These are phyloP conservation scores for Trametes cingulata DNA, from an alignment of 768 basidiomycete species.

Conservation along the genomic window DNA sequence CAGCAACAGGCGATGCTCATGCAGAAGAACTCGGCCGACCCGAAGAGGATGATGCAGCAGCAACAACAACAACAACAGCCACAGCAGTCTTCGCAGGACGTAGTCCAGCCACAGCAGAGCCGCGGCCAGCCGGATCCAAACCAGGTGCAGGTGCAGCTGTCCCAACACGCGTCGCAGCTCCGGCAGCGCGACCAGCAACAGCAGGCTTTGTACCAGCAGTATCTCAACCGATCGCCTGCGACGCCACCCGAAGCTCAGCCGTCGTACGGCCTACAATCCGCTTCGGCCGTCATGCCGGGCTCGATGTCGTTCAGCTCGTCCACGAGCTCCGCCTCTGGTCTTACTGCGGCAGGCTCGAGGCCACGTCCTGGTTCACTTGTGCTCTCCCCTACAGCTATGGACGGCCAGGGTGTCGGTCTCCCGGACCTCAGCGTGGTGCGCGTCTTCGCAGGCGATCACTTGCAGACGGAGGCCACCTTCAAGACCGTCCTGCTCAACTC, in stretches of 20 bases:
- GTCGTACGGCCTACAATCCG: slow-evolving; percentile 76
- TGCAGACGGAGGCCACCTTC: slow-evolving; percentile 96
- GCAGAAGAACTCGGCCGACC: slow-evolving; percentile 37
- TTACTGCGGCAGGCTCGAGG: slow-evolving; percentile 42
- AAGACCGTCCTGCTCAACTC: slow-evolving; percentile 94
- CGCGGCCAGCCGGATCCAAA: slow-evolving; percentile 29
- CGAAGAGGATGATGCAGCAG: slow-evolving; percentile 8
- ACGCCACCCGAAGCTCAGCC: slow-evolving; percentile 74
- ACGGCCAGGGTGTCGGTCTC: slow-evolving; percentile 61
- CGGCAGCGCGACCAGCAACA: slow-evolving; percentile 89
- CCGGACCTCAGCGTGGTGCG: slow-evolving; percentile 93
- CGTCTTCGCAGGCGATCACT: slow-evolving; percentile 88
- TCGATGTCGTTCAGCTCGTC: slow-evolving; percentile 44
- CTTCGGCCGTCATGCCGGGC: slow-evolving; percentile 61
- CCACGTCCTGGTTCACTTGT: slow-evolving; percentile 80
- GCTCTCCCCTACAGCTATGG: slow-evolving; percentile 57
- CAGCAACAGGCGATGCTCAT: slow-evolving; percentile 56
- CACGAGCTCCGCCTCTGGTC: slow-evolving; percentile 42
- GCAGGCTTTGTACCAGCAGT: slow-evolving; percentile 85
- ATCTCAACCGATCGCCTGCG: slow-evolving; percentile 84
- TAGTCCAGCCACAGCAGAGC: slow-evolving; percentile 1
- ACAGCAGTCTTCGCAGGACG: neutral
- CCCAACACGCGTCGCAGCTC: slow-evolving; percentile 62
- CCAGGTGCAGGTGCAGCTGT: slow-evolving; percentile 47
- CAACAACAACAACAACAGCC: slow-evolving; percentile 27